Evolutionary conservation across 768 basidiomycete species (phyloP), one percentile per base, ranked within the genome.

Genomic region (Suillus clintonianus): DNA sequence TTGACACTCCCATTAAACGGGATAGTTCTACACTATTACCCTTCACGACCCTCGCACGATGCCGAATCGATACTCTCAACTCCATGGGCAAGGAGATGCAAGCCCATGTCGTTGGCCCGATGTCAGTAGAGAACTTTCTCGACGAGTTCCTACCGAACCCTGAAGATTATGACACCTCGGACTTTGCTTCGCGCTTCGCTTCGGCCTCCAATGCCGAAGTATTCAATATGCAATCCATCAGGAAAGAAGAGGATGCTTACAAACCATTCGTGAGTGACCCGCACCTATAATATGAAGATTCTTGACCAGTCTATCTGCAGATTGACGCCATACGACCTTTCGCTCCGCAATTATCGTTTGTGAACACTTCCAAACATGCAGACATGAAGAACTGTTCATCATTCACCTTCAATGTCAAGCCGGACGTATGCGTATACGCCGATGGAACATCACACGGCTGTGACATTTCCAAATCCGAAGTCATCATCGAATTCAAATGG

Each of bases 401-500:
- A 17, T 62, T 43, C 30, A 7, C 47, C 24, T 62, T 65, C 51
- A 17, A 60, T 2, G 39, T 57, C 59, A 66, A 60, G 53, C 59
- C 54, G 3, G 65, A 63, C 15, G 45, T 60, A 8, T 48, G 42
- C 27, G 53, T 66, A 7, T 66, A 66, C 17, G 15, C 57, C 24
- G 6, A 22, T 7, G 50, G 17, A 24, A 37, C 27, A 9, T 10
- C 14, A 1, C 11, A 19, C 9, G 32, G 17, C 15, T 60, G 62
- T 19, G 53, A 66, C 17, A 24, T 47, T 27, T 41, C 43, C 9
- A 19, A 50, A 34, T 11, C 63, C 1, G 62, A 66, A 11, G 22
- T 65, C 9, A 36, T 42, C 30, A 47, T 65, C 15, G 65, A 65
- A 39, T 63, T 65, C 58, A 65, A 65, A 22, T 54, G 51, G 57